Conservation (phyloP, 441 rosid species). For the Euphorbia celastroides region DNA sequence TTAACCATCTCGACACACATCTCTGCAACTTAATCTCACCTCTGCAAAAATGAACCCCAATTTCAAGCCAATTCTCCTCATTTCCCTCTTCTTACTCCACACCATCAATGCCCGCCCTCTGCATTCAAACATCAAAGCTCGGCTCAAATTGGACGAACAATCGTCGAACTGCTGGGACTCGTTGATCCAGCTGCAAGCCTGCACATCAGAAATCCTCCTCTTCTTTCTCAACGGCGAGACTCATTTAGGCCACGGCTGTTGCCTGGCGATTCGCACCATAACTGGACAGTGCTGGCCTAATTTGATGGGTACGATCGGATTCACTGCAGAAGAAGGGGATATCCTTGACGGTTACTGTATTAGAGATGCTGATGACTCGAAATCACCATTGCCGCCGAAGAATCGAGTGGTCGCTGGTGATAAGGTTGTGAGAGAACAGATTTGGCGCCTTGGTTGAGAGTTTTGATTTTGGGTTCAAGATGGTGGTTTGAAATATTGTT, state of each 20-base stretch:
- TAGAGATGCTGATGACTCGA: not conserved
- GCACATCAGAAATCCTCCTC: constrained; percentile 45
- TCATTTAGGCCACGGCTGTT: constrained; percentile 42
- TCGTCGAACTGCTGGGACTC: constrained; percentile 54
- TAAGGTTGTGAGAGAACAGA: not conserved
- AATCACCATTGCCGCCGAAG: not conserved
- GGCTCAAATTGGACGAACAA: constrained; percentile 47
- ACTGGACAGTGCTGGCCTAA: constrained; percentile 53
- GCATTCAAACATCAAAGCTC: constrained; percentile 27
- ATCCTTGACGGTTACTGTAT: constrained; percentile 58
- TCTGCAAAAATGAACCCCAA: constrained; percentile 8
- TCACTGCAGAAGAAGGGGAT: constrained; percentile 48
- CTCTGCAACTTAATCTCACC: not conserved
- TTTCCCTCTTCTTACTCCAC: not conserved
- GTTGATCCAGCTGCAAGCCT: constrained; percentile 46
- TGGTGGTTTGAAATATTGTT: not conserved
- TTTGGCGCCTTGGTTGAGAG: not conserved
- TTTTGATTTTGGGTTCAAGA: not conserved
- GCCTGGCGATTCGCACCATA: constrained; percentile 43
- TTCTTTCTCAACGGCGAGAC: constrained; percentile 64
- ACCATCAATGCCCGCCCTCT: constrained; percentile 17
- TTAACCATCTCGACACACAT: not conserved
- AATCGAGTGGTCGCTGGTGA: not conserved
- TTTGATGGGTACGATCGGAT: constrained; percentile 44
- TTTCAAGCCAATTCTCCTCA: constrained; percentile 10